A percentile compares a stretch with the other conserved stretches of the same genome.
These are phyloP conservation scores for Coemansia asiatica DNA, from an alignment of 192 early-diverging fungal species.

Conservation along the genomic window DNA sequence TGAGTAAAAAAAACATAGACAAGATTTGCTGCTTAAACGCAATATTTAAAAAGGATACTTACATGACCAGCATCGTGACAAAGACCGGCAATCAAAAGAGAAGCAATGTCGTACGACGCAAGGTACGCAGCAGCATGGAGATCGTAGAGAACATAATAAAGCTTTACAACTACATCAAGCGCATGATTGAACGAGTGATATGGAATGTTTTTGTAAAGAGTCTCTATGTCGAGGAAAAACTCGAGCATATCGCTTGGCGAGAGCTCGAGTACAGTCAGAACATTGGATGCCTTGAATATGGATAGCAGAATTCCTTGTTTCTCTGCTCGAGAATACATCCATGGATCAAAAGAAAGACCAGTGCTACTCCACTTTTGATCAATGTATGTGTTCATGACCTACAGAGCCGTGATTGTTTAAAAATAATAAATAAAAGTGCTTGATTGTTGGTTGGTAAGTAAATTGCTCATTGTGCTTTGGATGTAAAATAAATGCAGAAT, in stretches of 20 bases:
- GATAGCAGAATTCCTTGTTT: conserved; percentile 82
- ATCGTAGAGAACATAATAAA: conserved; percentile 75
- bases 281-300: conserved; percentile 67
- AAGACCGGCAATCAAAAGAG: conserved; percentile 78
- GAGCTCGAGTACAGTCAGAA: conserved; percentile 63
- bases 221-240: conserved; percentile 80
- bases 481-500: neutral
- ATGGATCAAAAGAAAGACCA: conserved; percentile 61
- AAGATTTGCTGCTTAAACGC: neutral
- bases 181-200: conserved; percentile 95
- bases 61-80: conserved; percentile 87
- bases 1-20: neutral
- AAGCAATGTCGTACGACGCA: conserved; percentile 68
- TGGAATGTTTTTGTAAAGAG: conserved; percentile 79
- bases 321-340: conserved; percentile 66
- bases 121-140: conserved; percentile 69
- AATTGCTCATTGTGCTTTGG: neutral
- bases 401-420: conserved; percentile 2
- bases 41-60: conserved; percentile 42
- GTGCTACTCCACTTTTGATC: conserved; percentile 37
- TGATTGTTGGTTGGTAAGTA: neutral
- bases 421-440: neutral
- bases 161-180: conserved; percentile 81
- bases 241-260: conserved; percentile 71
- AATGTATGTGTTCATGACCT: conserved; percentile 45